Base-by-base conservation (phyloP, 495 filamentous ascomycete species). In the Penicillium desertorum region DNA sequence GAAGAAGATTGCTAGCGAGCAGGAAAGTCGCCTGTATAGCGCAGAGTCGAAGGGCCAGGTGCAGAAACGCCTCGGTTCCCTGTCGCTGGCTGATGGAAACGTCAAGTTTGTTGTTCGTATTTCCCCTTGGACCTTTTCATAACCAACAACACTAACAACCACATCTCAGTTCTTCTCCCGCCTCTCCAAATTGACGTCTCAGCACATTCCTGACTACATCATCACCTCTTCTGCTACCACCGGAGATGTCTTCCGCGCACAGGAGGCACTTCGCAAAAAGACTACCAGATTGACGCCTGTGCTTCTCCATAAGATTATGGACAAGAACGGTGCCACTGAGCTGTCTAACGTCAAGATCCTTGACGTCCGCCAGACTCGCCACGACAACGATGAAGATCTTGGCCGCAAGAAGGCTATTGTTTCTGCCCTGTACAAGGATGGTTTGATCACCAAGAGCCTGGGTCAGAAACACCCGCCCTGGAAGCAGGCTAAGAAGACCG, bases 361-460 rank as follows among this genome's bases (percentile, higher is more conserved):
- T 51, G 60, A 67, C 4, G 77, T 77, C 55, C 83, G 86, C 60
- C 74, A 87, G 49, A 88, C 82, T 20, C 81, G 80, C 22, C 81
- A 83, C 47, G 81, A 91, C 71, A 83, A 83, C 69, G 90, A 96
- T 71, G 85, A 82, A 68, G 81, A 82, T 59, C 62, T 93, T 23
- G 93, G 93, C 5, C 82, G 93, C 61, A 90, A 86, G 85, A 94
- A 96, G 83, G 63, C 92, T 29, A 91, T 96, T 65, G 82, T 89
- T 65, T 67, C 83, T 66, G 88, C 88, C 74, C 79, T 96, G 42
- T 73, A 81, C 64, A 76, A 81, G 60, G 76, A 84, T 50, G 85
- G 83, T 6, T 71, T 91, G 27, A 53, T 71, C 30, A 41, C 58
- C 25, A 54, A 57, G 42, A 29, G 44, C 57, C 41, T 44, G 44